A percentile compares a stretch with the other conserved stretches of the same genome.
Conservation (phyloP, 225 moss, liverwort and hornwort genomes). For the Marchantia polymorpha region DNA sequence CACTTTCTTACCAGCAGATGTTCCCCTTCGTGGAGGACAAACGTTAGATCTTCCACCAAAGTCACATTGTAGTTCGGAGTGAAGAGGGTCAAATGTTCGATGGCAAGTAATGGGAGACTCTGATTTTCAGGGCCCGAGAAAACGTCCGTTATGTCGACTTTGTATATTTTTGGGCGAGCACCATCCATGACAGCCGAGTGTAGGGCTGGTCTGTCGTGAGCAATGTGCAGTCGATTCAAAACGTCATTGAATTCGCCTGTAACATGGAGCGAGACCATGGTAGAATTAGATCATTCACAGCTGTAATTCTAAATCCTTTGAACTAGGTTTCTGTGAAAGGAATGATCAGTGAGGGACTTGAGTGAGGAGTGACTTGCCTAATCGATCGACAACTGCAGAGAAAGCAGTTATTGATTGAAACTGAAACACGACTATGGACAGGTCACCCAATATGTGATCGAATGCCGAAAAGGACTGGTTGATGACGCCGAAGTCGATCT, state of each 20-base stretch:
- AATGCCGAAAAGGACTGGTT: constrained; percentile 98
- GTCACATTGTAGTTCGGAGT: constrained; percentile 45
- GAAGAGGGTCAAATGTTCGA: constrained; percentile 41
- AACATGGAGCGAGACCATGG: neutral
- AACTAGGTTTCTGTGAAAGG: too few species aligned
- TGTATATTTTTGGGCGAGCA: constrained; percentile 27
- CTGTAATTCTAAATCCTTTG: too few species aligned
- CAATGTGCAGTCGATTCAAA: constrained; percentile 36
- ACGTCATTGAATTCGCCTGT: constrained; percentile 86
- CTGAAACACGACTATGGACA: constrained; percentile 93
- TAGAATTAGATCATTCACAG: too few species aligned
- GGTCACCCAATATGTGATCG: constrained; percentile 83
- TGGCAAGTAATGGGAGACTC: constrained; percentile 45
- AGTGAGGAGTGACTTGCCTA: constrained; percentile 48
- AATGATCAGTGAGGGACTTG: neutral
- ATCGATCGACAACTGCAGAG: constrained; percentile 90
- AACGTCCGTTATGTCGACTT: constrained; percentile 25
- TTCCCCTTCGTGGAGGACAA: constrained; percentile 41
- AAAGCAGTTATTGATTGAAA: constrained; percentile 94
- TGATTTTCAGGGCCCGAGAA: constrained; percentile 1
- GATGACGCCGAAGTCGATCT: constrained; percentile 95
- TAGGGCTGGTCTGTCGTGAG: constrained; percentile 29
- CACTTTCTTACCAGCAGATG: constrained; percentile 38
- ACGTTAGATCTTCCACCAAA: constrained; percentile 42
- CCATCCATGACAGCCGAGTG: constrained; percentile 13